A percentile compares a stretch with the other conserved stretches of the same genome.
Evolutionary conservation across 306 rosid species (phyloP).

Genomic region (Comarum palustre): DNA sequence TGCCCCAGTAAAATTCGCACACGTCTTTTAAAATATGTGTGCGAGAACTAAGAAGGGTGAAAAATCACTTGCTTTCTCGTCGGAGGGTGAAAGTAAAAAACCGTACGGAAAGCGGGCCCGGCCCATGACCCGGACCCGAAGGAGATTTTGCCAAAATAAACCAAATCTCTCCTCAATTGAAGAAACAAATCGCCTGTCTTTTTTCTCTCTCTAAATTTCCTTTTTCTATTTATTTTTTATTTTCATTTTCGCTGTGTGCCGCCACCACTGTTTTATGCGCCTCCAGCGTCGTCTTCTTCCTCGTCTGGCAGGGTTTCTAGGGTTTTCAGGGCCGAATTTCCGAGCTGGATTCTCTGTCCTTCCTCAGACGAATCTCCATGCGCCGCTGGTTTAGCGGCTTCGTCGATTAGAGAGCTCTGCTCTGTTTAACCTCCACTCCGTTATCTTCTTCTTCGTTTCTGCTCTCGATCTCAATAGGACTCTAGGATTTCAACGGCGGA

Average conservation of each 20-base stretch:
- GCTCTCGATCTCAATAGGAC: constrained; percentile 15
- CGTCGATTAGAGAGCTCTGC: constrained; percentile 42
- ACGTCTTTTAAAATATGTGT: background rate
- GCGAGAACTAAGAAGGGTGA: background rate
- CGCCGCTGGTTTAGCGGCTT: constrained; percentile 88
- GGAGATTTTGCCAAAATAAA: background rate
- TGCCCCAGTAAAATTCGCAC: background rate
- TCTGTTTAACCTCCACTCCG: background rate
- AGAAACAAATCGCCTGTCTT: constrained; percentile 12
- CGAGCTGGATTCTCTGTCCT: constrained; percentile 69
- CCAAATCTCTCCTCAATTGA: background rate
- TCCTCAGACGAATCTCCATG: constrained; percentile 54
- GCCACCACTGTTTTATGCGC: constrained; percentile 66
- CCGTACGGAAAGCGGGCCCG: too few species aligned
- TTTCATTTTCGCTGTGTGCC: constrained; percentile 9
- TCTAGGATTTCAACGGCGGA: constrained; percentile 5
- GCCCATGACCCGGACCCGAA: background rate
- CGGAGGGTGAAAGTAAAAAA: background rate
- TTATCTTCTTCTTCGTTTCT: background rate
- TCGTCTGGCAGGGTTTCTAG: constrained; percentile 47
- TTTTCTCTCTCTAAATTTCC: constrained; percentile 16
- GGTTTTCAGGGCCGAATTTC: constrained; percentile 33
- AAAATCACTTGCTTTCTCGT: background rate
- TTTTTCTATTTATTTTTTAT: constrained; percentile 1
- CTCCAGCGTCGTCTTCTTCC: constrained; percentile 41